Evolutionary conservation across 805 yeast species (phyloP).

Genomic region (Henningerozyma blattae): DNA sequence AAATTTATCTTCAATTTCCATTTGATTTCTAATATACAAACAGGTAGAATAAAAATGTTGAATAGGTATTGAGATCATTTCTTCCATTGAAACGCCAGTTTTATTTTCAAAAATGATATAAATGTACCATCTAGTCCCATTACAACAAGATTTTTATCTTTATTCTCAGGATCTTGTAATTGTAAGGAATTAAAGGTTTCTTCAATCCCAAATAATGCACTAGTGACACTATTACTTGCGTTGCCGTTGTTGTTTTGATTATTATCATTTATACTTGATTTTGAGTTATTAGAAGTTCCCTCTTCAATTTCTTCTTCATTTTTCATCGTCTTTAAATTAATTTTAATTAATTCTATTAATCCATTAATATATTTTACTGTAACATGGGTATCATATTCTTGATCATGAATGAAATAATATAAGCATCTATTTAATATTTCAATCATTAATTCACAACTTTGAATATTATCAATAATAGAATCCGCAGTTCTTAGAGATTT

Average conservation of each 20-base stretch:
- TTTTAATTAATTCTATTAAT: constrained; percentile 67
- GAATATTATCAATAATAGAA: constrained; percentile 67
- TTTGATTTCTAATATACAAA: constrained; percentile 56
- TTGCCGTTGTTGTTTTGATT: background rate
- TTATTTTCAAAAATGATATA: constrained; percentile 23
- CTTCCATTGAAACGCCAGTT: constrained; percentile 18
- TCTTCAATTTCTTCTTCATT: constrained; percentile 24
- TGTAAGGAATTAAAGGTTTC: constrained; percentile 9
- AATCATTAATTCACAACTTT: constrained; percentile 67
- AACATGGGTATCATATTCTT: constrained; percentile 27
- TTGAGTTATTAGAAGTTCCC: too few species aligned
- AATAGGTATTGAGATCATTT: constrained; percentile 15
- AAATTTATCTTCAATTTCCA: constrained; percentile 57
- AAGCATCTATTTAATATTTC: constrained; percentile 82
- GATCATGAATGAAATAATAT: constrained; percentile 52
- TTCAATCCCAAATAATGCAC: constrained; percentile 8
- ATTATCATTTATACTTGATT: too few species aligned
- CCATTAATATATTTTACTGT: constrained; percentile 75
- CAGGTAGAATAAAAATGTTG: constrained; percentile 62
- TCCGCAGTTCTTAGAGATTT: constrained; percentile 84
- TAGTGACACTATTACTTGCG: constrained; percentile 6
- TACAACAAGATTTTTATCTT: too few species aligned
- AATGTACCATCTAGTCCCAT: too few species aligned
- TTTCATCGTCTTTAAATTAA: constrained; percentile 33
- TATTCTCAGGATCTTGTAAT: too few species aligned